A percentile compares a stretch with the other conserved stretches of the same genome.
Evolutionary conservation across 441 rosid genomes (phyloP).

Genomic region (Pelargonium cotyledonis): DNA sequence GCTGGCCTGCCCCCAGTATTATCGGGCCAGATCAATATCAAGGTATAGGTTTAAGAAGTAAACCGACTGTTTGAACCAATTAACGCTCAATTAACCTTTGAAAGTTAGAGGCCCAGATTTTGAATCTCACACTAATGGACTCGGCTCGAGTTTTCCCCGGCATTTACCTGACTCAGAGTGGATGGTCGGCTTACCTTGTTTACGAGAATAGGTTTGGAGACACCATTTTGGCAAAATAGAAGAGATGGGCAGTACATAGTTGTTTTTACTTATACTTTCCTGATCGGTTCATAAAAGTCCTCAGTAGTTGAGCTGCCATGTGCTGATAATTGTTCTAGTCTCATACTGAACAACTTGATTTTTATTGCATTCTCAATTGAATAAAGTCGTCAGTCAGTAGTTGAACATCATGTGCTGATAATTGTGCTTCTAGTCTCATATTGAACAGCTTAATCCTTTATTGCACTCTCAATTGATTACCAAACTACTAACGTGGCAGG

Average conservation of each 20-base stretch:
- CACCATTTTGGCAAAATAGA: background rate
- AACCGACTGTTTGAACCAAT: background rate
- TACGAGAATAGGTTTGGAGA: background rate
- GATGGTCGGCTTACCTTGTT: background rate
- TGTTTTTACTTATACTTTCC: background rate
- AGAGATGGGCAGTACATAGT: background rate
- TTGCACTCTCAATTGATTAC: background rate
- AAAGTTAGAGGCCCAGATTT: no score
- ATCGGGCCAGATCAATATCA: background rate
- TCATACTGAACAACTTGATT: background rate
- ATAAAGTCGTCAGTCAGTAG: no score
- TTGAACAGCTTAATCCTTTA: background rate
- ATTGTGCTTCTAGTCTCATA: no score
- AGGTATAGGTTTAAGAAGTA: background rate
- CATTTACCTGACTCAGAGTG: no score
- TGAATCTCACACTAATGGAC: no score
- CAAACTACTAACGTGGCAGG: slow-evolving; percentile 32
- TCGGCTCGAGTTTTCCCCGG: no score
- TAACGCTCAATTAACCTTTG: background rate
- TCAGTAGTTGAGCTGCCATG: background rate
- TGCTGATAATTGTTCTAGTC: background rate
- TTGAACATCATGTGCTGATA: no score
- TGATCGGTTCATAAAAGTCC: background rate
- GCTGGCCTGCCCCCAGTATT: no score
- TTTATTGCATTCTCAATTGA: no score